A percentile compares a stretch with the other conserved stretches of the same genome.
Conservation (phyloP, 2,329 filamentous ascomycete genomes). For the Fusarium sp. region DNA sequence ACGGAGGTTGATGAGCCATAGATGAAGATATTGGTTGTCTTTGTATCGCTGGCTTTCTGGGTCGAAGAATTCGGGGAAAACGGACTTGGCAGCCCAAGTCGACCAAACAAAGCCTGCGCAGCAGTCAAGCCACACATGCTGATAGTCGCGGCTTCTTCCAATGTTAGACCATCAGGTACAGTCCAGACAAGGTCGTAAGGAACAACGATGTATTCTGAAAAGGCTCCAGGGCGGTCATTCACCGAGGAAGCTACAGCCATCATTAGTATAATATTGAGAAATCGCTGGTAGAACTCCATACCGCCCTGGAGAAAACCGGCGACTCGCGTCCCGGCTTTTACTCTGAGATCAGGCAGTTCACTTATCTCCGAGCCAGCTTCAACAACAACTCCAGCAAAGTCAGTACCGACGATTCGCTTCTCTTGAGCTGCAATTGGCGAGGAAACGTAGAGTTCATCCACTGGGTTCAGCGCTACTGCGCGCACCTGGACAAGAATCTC, state of each 20-base stretch:
- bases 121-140: constrained; percentile 59
- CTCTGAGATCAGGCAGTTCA: constrained; percentile 22
- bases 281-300: neutral
- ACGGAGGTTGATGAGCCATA: constrained; percentile 53
- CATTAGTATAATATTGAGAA: rapidly evolving
- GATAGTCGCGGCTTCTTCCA: constrained; percentile 55
- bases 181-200: constrained; percentile 55
- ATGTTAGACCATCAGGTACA: constrained; percentile 48
- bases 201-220: constrained; percentile 56
- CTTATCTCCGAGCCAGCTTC: constrained; percentile 29
- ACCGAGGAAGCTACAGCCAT: constrained; percentile 49
- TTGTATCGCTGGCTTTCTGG: rapidly evolving
- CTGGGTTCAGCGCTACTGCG: constrained; percentile 47
- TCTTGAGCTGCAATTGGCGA: constrained; percentile 50
- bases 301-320: constrained; percentile 58
- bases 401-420: constrained; percentile 54
- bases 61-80: constrained; percentile 37
- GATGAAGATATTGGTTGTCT: constrained; percentile 43
- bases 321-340: constrained; percentile 50
- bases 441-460: constrained; percentile 51
- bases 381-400: constrained; percentile 55
- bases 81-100: constrained; percentile 52
- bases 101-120: constrained; percentile 55
- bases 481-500: constrained; percentile 45
- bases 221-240: constrained; percentile 59